phyloP scores from a whole-genome alignment of 2,329 filamentous ascomycete genomes.

The Calonectria hawksworthii region DNA sequence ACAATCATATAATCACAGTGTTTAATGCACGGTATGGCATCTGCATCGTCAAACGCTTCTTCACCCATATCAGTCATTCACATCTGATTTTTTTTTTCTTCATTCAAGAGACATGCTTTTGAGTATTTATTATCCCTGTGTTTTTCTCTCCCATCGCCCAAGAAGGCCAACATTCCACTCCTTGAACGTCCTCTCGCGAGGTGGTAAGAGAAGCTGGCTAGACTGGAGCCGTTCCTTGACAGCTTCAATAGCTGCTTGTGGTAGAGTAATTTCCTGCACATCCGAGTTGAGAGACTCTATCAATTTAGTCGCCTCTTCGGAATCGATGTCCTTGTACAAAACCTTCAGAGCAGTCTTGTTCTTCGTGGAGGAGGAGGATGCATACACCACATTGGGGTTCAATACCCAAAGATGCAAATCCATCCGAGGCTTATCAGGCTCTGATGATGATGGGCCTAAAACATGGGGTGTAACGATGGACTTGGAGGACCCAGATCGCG shows the following conservation, averaged over 20 bases:
- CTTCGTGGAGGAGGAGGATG: slow-evolving; percentile 54
- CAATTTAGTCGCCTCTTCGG: slow-evolving; percentile 61
- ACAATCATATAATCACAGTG: not conserved
- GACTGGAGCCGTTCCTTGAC: slow-evolving; percentile 59
- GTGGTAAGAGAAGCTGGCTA: slow-evolving; percentile 68
- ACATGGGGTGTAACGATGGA: slow-evolving; percentile 62
- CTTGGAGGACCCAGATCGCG: slow-evolving; percentile 71
- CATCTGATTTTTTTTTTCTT: not conserved
- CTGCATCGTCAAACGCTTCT: not conserved
- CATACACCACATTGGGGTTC: slow-evolving; percentile 67
- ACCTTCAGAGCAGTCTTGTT: slow-evolving; percentile 64
- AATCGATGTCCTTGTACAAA: slow-evolving; percentile 61
- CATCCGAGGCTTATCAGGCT: slow-evolving; percentile 18
- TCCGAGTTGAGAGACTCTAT: slow-evolving; percentile 66
- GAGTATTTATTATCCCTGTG: not conserved
- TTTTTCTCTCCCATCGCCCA: slow-evolving; percentile 53
- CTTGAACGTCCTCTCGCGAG: slow-evolving; percentile 68
- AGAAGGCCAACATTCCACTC: slow-evolving; percentile 79
- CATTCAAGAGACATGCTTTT: not conserved
- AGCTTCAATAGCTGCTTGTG: slow-evolving; percentile 61
- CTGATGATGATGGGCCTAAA: slow-evolving; percentile 23
- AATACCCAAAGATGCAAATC: slow-evolving; percentile 68
- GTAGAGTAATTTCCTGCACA: slow-evolving; percentile 72
- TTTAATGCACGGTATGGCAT: not conserved
- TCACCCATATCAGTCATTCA: not conserved